phyloP scores from a whole-genome alignment of 306 rosid genomes.

The Vachellia collinsii region DNA sequence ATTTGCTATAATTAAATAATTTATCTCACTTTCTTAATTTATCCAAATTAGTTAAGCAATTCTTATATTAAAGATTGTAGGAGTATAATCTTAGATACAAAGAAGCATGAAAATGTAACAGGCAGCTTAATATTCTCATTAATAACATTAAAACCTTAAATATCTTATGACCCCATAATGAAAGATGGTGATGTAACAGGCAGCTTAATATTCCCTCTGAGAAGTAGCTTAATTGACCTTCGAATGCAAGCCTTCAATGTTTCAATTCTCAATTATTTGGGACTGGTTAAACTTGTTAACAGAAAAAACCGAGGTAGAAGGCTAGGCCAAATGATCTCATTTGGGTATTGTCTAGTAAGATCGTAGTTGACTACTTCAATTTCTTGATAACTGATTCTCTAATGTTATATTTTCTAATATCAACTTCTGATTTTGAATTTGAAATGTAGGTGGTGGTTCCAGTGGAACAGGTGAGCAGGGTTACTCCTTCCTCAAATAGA shows the following conservation, averaged over 20 bases:
- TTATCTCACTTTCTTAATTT: no score
- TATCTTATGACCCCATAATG: not conserved
- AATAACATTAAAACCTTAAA: not conserved
- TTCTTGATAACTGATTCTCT: constrained; percentile 9
- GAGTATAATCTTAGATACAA: not conserved
- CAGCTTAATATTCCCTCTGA: not conserved
- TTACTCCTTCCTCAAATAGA: constrained; percentile 54
- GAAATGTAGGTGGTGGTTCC: constrained; percentile 54
- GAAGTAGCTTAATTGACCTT: not conserved
- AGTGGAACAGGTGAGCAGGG: constrained; percentile 57
- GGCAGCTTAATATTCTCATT: not conserved
- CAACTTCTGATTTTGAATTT: constrained; percentile 23
- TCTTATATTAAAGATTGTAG: not conserved
- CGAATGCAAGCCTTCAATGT: not conserved
- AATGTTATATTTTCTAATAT: not conserved
- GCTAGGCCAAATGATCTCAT: not conserved
- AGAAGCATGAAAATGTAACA: not conserved
- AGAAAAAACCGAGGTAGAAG: not conserved
- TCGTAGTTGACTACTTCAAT: not conserved
- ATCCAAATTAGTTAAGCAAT: not conserved
- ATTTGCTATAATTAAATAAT: no score
- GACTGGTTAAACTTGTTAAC: not conserved
- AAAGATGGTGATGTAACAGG: not conserved
- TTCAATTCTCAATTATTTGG: not conserved
- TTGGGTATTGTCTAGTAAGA: not conserved